A percentile compares a stretch with the other conserved stretches of the same genome.
Evolutionary conservation across 2,329 filamentous ascomycete species (phyloP).

Genomic region (Neonectria magnoliae): DNA sequence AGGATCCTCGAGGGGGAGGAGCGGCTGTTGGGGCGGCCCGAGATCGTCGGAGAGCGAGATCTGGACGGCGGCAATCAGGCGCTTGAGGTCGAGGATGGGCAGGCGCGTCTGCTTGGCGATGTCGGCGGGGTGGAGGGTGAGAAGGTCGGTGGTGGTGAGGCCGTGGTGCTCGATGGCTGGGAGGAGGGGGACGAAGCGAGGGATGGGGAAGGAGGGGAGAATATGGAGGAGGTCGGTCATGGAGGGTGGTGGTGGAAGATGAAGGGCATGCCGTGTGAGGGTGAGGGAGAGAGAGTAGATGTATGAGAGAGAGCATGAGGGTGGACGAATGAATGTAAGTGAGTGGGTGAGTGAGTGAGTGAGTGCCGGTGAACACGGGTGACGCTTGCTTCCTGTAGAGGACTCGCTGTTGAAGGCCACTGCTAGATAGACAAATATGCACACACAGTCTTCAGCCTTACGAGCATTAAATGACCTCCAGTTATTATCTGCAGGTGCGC

Average conservation of each 20-base stretch:
- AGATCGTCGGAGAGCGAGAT: conserved; percentile 73
- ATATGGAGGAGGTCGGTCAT: conserved; percentile 90
- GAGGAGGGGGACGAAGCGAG: conserved; percentile 77
- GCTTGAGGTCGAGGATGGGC: conserved; percentile 81
- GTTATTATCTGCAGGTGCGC: background rate
- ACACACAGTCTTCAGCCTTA: background rate
- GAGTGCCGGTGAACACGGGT: no score
- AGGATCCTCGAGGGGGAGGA: conserved; percentile 29
- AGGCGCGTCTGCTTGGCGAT: conserved; percentile 87
- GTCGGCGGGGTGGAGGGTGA: conserved; percentile 83
- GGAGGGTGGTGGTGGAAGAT: conserved; percentile 40
- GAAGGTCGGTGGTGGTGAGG: conserved; percentile 83
- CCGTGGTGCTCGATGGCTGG: conserved; percentile 81
- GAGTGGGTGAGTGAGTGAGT: no score
- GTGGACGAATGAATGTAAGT: background rate
- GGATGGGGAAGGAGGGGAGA: conserved; percentile 80
- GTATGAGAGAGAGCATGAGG: background rate
- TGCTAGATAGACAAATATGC: background rate
- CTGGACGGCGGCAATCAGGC: conserved; percentile 74
- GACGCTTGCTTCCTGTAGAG: background rate
- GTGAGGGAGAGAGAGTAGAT: background rate
- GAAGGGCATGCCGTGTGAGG: conserved; percentile 20
- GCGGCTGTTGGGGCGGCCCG: conserved; percentile 41
- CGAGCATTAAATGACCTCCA: background rate
- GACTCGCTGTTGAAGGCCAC: background rate